These are phyloP conservation scores for Ophiocordyceps camponoti-floridani DNA, from an alignment of 2,329 filamentous ascomycete species.

Conservation along the genomic window DNA sequence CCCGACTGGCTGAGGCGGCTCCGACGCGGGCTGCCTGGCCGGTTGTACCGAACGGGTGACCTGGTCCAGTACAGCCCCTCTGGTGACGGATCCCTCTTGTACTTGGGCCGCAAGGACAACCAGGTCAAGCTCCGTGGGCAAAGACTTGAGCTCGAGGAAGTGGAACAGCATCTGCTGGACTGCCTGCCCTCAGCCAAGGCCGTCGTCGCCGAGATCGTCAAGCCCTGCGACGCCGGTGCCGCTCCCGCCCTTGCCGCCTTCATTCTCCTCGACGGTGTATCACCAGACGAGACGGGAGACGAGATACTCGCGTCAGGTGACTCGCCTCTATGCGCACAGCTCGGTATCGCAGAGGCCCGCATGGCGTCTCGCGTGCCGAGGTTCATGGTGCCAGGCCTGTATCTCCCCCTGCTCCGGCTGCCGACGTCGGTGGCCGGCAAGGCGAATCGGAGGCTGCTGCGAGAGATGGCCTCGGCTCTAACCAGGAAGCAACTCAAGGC, in stretches of 20 bases:
- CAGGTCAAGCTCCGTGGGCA: slow-evolving; percentile 8
- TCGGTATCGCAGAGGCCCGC: not conserved
- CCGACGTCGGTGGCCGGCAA: slow-evolving; percentile 1
- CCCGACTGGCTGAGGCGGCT: slow-evolving; percentile 4
- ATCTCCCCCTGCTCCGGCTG: slow-evolving; percentile 1
- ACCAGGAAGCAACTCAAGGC: not conserved
- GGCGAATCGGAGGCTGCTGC: not conserved
- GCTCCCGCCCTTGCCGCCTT: slow-evolving; percentile 1
- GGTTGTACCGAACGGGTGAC: slow-evolving; percentile 6
- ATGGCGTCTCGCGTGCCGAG: slow-evolving; percentile 1
- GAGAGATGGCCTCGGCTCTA: not conserved
- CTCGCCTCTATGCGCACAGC: not conserved
- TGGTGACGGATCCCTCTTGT: slow-evolving; percentile 3
- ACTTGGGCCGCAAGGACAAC: slow-evolving; percentile 6
- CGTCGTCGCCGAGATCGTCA: slow-evolving; percentile 1
- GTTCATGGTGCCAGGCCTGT: slow-evolving; percentile 3
- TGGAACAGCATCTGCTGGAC: slow-evolving; percentile 3
- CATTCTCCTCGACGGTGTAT: not conserved
- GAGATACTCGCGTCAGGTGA: not conserved
- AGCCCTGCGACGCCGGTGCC: not conserved
- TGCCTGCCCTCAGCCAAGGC: not conserved
- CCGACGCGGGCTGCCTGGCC: slow-evolving; percentile 3
- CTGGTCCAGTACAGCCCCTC: slow-evolving; percentile 5
- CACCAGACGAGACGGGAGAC: not conserved
- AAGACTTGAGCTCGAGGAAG: slow-evolving; percentile 7